Conservation (phyloP, 306 rosid genomes). For the Quercus variabilis region DNA sequence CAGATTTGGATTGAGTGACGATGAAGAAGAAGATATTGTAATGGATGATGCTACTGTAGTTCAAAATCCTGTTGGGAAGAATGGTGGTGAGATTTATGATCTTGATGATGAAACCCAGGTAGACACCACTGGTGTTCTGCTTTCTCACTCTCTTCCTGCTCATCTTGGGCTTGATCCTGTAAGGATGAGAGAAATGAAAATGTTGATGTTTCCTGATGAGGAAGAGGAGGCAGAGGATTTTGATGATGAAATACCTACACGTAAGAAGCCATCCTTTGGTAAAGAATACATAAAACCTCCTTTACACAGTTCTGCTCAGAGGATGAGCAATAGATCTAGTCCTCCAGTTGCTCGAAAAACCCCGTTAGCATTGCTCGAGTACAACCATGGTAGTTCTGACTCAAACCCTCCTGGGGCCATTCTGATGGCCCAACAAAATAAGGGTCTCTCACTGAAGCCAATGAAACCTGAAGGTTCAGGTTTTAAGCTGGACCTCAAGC, state of each 20-base stretch:
- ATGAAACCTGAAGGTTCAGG: slow-evolving; percentile 77
- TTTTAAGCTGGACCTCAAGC: slow-evolving; percentile 68
- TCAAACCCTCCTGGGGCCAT: slow-evolving; percentile 66
- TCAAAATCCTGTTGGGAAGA: slow-evolving; percentile 32
- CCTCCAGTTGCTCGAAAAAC: slow-evolving; percentile 66
- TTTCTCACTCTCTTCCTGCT: slow-evolving; percentile 90
- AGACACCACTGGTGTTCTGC: slow-evolving; percentile 44
- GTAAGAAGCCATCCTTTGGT: slow-evolving; percentile 37
- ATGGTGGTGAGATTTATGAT: slow-evolving; percentile 51
- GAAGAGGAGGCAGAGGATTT: slow-evolving; percentile 52
- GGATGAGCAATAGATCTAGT: slow-evolving; percentile 41
- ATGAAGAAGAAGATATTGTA: slow-evolving; percentile 75
- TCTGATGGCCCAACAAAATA: slow-evolving; percentile 80
- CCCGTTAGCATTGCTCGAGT: slow-evolving; percentile 85
- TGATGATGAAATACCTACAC: slow-evolving; percentile 15
- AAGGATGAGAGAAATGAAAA: slow-evolving; percentile 90
- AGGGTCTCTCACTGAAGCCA: slow-evolving; percentile 50
- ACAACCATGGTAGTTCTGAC: slow-evolving; percentile 73
- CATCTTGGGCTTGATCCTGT: slow-evolving; percentile 94
- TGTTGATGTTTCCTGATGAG: slow-evolving; percentile 71
- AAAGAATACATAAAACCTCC: slow-evolving; percentile 50
- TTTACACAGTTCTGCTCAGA: slow-evolving; percentile 48
- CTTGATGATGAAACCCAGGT: slow-evolving; percentile 44
- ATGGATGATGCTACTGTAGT: slow-evolving; percentile 52
- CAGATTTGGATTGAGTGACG: slow-evolving; percentile 85